Conservation (phyloP, 2,329 filamentous ascomycete genomes). For the Penicillium sp. region DNA sequence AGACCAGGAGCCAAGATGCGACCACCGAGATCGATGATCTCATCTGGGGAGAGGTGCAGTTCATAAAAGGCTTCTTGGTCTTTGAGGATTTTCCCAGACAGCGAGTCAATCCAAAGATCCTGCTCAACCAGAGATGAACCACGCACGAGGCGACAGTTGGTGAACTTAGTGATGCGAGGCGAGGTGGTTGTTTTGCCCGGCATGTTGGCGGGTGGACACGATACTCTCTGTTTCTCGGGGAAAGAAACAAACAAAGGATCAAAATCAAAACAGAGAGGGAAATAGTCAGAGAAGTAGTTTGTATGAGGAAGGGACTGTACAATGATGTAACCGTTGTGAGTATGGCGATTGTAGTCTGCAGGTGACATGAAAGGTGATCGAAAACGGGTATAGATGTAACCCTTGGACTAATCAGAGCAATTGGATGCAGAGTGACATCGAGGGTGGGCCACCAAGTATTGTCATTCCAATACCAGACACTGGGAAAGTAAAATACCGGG, state of each 20-base stretch:
- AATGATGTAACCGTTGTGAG: slow-evolving; percentile 21
- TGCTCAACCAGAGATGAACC: slow-evolving; percentile 66
- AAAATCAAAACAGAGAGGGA: slow-evolving; percentile 4
- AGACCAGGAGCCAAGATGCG: slow-evolving; percentile 83
- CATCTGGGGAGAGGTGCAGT: slow-evolving; percentile 59
- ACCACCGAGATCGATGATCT: slow-evolving; percentile 74
- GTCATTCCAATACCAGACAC: neutral
- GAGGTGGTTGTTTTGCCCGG: slow-evolving; percentile 35
- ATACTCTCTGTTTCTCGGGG: neutral
- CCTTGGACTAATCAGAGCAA: neutral
- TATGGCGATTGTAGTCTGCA: neutral
- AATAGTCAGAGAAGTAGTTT: slow-evolving; percentile 7
- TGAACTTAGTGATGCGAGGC: slow-evolving; percentile 74
- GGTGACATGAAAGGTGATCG: slow-evolving; percentile 15
- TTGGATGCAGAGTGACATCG: slow-evolving; percentile 1
- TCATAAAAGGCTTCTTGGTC: slow-evolving; percentile 61
- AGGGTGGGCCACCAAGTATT: neutral
- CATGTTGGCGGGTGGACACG: slow-evolving; percentile 30
- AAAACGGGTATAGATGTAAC: slow-evolving; percentile 4
- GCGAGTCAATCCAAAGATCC: slow-evolving; percentile 86
- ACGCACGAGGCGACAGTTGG: slow-evolving; percentile 77
- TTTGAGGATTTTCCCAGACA: slow-evolving; percentile 76
- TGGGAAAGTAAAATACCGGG: neutral
- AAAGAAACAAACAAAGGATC: neutral
- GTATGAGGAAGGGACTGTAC: neutral